phyloP scores from a whole-genome alignment of 306 rosid genomes.

The Heteromeles arbutifolia region DNA sequence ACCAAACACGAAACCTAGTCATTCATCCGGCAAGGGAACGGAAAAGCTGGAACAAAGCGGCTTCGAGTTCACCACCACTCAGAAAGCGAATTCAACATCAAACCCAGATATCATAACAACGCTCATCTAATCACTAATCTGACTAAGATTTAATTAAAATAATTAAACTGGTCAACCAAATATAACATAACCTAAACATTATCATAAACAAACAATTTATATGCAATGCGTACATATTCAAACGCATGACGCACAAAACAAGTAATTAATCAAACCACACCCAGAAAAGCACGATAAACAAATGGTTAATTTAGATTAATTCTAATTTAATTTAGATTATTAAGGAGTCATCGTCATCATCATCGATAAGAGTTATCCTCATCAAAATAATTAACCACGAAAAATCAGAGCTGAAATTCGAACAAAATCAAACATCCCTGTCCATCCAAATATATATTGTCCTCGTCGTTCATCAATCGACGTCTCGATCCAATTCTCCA shows the following conservation, averaged over 20 bases:
- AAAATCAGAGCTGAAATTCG: constrained; percentile 43
- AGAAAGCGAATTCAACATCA: constrained; percentile 44
- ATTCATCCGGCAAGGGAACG: constrained; percentile 68
- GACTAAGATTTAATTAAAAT: not conserved
- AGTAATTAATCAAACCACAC: not conserved
- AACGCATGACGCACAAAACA: constrained; percentile 4
- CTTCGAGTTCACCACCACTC: constrained; percentile 71
- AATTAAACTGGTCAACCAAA: constrained; percentile 20
- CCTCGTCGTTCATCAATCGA: constrained; percentile 11
- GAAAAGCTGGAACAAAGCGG: constrained; percentile 60
- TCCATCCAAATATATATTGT: not conserved
- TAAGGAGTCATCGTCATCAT: constrained; percentile 6
- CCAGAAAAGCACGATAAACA: not conserved
- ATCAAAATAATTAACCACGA: constrained; percentile 19
- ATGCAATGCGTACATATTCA: constrained; percentile 22
- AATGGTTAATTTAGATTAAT: constrained; percentile 17
- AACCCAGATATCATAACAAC: constrained; percentile 32
- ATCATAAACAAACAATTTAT: not conserved
- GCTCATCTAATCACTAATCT: not conserved
- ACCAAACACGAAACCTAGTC: constrained; percentile 59
- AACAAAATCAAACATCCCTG: constrained; percentile 30
- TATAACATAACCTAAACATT: constrained; percentile 5
- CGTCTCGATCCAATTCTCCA: constrained; percentile 7
- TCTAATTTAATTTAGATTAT: not conserved
- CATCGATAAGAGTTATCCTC: constrained; percentile 17